Evolutionary conservation across 108 stramenopile genomes (phyloP), one percentile per base, ranked within the genome.

Genomic region (Conticribra guillardii): DNA sequence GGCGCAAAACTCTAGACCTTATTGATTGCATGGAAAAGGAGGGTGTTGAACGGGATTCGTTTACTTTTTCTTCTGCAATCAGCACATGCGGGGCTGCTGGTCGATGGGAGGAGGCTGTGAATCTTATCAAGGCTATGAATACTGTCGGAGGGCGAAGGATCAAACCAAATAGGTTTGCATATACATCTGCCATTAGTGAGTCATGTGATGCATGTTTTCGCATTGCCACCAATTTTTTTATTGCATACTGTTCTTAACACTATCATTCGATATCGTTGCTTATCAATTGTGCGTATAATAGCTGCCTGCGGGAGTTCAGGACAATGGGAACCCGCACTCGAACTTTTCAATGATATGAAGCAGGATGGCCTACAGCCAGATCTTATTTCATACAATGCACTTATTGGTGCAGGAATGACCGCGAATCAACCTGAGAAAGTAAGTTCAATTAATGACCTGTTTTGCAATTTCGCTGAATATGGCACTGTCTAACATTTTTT

Each of bases 41-140:
- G 56, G 84, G 86, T 4, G 63, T 94, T 11, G 54, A 76, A 34
- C 83, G 85, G 2, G 93, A 94, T 70, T 83, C 83, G 2, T 94
- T 89, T 50, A 87, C 82, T 14, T 94, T 81, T 65, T 85, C 86
- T 24, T 84, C 86, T n/a, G 92, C 88, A 16, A 86, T 94, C 8
- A 86, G 81, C 50, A 86, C 85, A 29, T 94, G 89, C 60, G 87
- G 86, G 22, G 83, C 90, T 11, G 85, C 87, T 30, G 92, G 92
- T 44, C 69, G 86, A 33, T 93, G 89, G 89, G 51, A 89, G 77
- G 89, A 90, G 62, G 89, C 92, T 1, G 62, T 90, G 19, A 54
- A 82, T 34, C 73, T 90, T 18, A 89, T 94, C 49, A 58, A 79
- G 49, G 53, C 48, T 4, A 94, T 94, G 92, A 83, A 88, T 54